Percentiles rank a stretch among this genome's conserved stretches.
Evolutionary conservation across 176 grass and related monocot genomes (phyloP).

Genomic region (Carex parvula): DNA sequence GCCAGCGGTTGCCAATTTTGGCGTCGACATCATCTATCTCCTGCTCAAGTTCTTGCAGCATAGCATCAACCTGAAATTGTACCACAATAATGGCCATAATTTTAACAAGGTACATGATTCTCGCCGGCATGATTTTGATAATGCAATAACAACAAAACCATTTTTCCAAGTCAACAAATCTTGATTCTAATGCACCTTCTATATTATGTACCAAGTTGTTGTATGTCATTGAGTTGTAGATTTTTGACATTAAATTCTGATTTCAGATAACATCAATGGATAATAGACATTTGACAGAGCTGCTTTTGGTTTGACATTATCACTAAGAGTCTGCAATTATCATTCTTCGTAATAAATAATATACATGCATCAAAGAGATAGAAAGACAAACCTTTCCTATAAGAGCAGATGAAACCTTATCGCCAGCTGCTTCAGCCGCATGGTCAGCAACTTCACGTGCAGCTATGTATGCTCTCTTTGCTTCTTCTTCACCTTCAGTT

Average conservation of each 20-base stretch:
- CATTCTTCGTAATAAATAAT: neutral
- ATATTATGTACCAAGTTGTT: neutral
- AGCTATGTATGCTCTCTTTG: slow-evolving; percentile 76
- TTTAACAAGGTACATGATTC: neutral
- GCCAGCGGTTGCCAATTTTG: slow-evolving; percentile 87
- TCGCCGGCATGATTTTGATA: neutral
- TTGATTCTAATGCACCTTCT: neutral
- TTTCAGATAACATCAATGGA: too few relatives aligned
- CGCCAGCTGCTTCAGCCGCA: slow-evolving; percentile 56
- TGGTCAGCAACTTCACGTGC: slow-evolving; percentile 70
- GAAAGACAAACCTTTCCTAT: slow-evolving; percentile 68
- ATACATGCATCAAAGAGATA: neutral
- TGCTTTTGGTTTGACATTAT: neutral
- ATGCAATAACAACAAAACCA: neutral
- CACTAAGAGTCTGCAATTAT: neutral
- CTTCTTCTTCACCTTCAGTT: slow-evolving; percentile 88
- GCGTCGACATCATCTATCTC: slow-evolving; percentile 98
- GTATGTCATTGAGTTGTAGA: neutral
- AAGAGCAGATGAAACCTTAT: slow-evolving; percentile 76
- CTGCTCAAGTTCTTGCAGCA: slow-evolving; percentile 89
- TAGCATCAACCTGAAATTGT: slow-evolving; percentile 81
- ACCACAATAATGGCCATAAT: neutral
- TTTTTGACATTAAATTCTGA: too few relatives aligned
- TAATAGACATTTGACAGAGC: neutral
- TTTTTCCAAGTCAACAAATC: neutral